Conservation (phyloP, 2,329 filamentous ascomycete species). For the Cylindrodendrum hubeiense region DNA sequence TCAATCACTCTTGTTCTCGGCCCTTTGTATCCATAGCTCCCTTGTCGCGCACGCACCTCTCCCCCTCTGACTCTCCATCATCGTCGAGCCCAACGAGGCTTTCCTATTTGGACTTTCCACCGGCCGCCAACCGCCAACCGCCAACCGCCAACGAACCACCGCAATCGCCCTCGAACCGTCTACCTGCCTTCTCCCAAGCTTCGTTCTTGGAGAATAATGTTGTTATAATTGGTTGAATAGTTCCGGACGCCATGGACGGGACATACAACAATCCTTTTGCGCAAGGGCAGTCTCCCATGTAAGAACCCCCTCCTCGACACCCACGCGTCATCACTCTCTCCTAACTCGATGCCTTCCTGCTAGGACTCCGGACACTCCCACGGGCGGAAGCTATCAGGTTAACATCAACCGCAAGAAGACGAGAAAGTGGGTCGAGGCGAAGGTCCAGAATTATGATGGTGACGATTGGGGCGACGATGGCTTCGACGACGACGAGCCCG, state of each 20-base stretch:
- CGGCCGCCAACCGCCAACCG: conserved; percentile 21
- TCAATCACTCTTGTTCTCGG: conserved; percentile 13
- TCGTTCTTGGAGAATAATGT: conserved; percentile 38
- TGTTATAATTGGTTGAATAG: conserved; percentile 32
- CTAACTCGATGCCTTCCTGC: conserved; percentile 24
- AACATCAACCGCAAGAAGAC: conserved; percentile 93
- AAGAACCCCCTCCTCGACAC: conserved; percentile 22
- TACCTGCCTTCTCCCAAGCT: conserved; percentile 4
- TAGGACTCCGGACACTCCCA: conserved; percentile 49
- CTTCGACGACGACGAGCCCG: conserved; percentile 67
- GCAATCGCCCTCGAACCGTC: conserved; percentile 18
- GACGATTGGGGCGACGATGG: conserved; percentile 90
- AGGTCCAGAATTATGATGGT: conserved; percentile 87
- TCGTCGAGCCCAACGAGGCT: conserved; percentile 26
- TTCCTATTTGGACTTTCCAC: conserved; percentile 28
- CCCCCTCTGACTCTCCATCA: conserved; percentile 22
- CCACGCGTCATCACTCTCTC: background rate
- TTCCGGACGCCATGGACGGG: conserved; percentile 45
- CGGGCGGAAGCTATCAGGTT: conserved; percentile 72
- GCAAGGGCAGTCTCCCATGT: conserved; percentile 46
- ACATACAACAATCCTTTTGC: conserved; percentile 45
- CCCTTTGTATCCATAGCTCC: conserved; percentile 25
- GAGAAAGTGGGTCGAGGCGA: conserved; percentile 94
- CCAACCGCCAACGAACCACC: conserved; percentile 13
- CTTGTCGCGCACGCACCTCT: conserved; percentile 17